A percentile compares a stretch with the other conserved stretches of the same genome.
These are phyloP conservation scores for Colletotrichum sp. DNA, from an alignment of 2,329 filamentous ascomycete genomes.

Conservation along the genomic window DNA sequence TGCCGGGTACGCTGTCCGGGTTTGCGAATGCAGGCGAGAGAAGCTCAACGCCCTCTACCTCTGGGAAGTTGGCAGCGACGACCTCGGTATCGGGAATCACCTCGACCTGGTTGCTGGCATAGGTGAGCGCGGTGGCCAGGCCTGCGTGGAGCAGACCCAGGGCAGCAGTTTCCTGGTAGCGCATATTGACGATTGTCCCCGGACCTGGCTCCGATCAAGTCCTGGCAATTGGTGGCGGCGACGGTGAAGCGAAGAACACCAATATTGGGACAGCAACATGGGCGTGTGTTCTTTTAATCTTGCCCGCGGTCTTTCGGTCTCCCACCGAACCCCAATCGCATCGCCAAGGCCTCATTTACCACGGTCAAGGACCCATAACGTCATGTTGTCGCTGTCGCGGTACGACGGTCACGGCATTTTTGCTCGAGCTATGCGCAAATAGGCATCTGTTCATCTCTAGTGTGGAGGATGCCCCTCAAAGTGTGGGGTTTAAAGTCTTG, in stretches of 20 bases:
- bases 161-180: not conserved
- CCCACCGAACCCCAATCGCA: not conserved
- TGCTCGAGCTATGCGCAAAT: conserved; percentile 1
- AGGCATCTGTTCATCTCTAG: conserved; percentile 5
- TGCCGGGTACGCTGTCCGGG: conserved; percentile 24
- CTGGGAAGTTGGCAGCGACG: conserved; percentile 22
- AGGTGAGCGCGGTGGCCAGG: conserved; percentile 23
- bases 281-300: not conserved
- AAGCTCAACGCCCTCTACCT: conserved; percentile 22
- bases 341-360: conserved; percentile 2
- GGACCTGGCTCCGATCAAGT: not conserved
- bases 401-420: not conserved
- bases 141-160: conserved; percentile 23
- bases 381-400: not conserved
- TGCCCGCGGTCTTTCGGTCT: not conserved
- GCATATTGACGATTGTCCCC: not conserved
- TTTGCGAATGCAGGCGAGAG: conserved; percentile 29
- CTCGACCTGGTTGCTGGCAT: conserved; percentile 29
- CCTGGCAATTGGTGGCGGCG: not conserved
- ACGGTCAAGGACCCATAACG: not conserved
- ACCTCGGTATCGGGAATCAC: conserved; percentile 25
- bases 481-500: not conserved
- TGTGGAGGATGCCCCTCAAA: conserved; percentile 11
- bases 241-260: not conserved
- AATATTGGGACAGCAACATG: fast-evolving